Evolutionary conservation across 805 yeast species (phyloP), one percentile per base, ranked within the genome.

Genomic region (Starmerella vaccinii): DNA sequence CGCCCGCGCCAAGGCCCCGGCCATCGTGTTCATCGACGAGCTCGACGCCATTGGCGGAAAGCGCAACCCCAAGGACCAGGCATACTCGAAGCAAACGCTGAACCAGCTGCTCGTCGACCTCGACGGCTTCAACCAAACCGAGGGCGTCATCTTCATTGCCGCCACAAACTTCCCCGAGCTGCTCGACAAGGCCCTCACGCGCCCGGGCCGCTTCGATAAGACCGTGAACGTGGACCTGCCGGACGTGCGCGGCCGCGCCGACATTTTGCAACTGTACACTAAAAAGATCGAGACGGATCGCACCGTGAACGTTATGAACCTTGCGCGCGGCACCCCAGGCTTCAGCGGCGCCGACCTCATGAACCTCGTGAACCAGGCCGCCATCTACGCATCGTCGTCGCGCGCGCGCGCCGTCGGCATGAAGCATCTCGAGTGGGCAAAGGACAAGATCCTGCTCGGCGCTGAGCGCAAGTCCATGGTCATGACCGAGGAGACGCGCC

Each of bases 131-230:
- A 82, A 94, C 23, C 97, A 89, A 68, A 76, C 90, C 38, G 80
- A 83, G 51, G 97, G 97, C 29, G 87, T 92, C 54, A 88, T 92
- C 57, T 86, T 92, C 65, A 89, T 92, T 63, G 98, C 97, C 60
- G 98, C 98, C 12, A 92, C 99, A 4, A 92, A 92, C 72, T 92
- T 90, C 77, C 97, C 98, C 7, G 97, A 92, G 66, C 79, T 94
- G 49, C 76, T 92, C 53, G 99, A 92, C 69, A 88, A 90, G 67
- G 99, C 99, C 1, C 75, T 92, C 62, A 90, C 97, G 1, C 81
- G 99, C 71, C 99, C 99, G 10, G 98, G 98, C 32, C 79, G 98
- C 68, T 92, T 92, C 64, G 98, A 94, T 69, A 92, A 92, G 71
- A 82, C 85, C 61, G 97, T 92, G 23, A 79, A 84, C 60, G 98